These are phyloP conservation scores for Starmera quercuum DNA, from an alignment of 805 yeast species.

Conservation along the genomic window DNA sequence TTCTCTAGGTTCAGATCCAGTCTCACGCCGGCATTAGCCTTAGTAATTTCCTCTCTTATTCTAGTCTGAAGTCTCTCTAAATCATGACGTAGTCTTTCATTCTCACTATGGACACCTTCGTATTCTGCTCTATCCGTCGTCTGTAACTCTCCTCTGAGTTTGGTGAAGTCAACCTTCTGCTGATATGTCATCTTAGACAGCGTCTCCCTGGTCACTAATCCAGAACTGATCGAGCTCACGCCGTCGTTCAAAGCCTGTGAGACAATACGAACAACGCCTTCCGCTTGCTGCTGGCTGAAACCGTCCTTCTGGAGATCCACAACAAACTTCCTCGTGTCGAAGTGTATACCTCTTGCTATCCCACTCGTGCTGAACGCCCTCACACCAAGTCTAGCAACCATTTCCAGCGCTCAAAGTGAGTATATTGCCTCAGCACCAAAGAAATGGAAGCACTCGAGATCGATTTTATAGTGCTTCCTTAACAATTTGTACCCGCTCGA, in stretches of 20 bases:
- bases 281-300: slow-evolving; percentile 69
- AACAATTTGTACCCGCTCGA: too few species aligned
- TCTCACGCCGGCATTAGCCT: slow-evolving; percentile 82
- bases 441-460: too few species aligned
- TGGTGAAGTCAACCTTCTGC: slow-evolving; percentile 94
- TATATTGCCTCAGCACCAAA: too few species aligned
- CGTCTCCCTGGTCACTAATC: slow-evolving; percentile 79
- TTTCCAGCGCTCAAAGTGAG: too few species aligned
- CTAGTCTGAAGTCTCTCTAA: slow-evolving; percentile 79
- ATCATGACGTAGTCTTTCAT: slow-evolving; percentile 76
- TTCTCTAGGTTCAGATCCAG: slow-evolving; percentile 88
- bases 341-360: slow-evolving; percentile 8
- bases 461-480: too few species aligned
- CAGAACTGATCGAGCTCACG: slow-evolving; percentile 61
- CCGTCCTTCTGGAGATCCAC: slow-evolving; percentile 43
- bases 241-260: slow-evolving; percentile 75
- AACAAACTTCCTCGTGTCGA: slow-evolving; percentile 20
- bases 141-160: slow-evolving; percentile 85
- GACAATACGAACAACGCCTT: slow-evolving; percentile 68
- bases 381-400: neutral
- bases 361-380: slow-evolving; percentile 2
- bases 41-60: slow-evolving; percentile 85
- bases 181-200: slow-evolving; percentile 83
- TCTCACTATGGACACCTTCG: slow-evolving; percentile 74
- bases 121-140: slow-evolving; percentile 83